These are phyloP conservation scores for Mortierella hygrophila DNA, from an alignment of 192 early-diverging fungal species.

Conservation along the genomic window DNA sequence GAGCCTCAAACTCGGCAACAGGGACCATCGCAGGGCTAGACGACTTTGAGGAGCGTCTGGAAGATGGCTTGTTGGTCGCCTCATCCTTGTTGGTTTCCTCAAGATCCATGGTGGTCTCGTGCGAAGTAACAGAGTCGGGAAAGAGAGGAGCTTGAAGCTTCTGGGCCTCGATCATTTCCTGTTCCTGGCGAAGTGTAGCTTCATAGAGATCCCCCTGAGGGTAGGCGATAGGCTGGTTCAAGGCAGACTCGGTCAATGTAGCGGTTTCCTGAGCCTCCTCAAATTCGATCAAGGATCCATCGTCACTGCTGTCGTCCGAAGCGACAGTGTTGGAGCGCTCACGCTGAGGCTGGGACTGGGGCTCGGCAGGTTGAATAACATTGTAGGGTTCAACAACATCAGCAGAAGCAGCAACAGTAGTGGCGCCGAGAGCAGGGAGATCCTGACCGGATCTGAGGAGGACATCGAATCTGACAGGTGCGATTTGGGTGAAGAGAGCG, in stretches of 20 bases:
- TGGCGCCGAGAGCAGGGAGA: background rate
- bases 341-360: background rate
- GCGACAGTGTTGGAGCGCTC: slow-evolving; percentile 26
- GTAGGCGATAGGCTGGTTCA: slow-evolving; percentile 13
- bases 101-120: background rate
- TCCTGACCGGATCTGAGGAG: slow-evolving; percentile 23
- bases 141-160: slow-evolving; percentile 24
- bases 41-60: background rate
- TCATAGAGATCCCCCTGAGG: slow-evolving; percentile 20
- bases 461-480: slow-evolving; percentile 47
- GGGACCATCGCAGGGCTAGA: slow-evolving; percentile 34
- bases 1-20: slow-evolving; percentile 40
- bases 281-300: slow-evolving; percentile 49
- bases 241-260: background rate
- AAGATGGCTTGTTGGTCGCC: background rate
- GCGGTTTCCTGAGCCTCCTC: slow-evolving; percentile 21
- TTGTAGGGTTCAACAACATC: background rate
- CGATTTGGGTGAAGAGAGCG: slow-evolving; percentile 34
- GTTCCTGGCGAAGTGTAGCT: slow-evolving; percentile 27
- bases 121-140: slow-evolving; percentile 10
- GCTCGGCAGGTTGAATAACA: background rate
- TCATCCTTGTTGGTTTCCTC: background rate
- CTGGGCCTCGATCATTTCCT: slow-evolving; percentile 30
- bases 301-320: slow-evolving; percentile 23
- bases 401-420: background rate